Conservation (phyloP, 2,329 filamentous ascomycete genomes). For the Botrytis tulipae region DNA sequence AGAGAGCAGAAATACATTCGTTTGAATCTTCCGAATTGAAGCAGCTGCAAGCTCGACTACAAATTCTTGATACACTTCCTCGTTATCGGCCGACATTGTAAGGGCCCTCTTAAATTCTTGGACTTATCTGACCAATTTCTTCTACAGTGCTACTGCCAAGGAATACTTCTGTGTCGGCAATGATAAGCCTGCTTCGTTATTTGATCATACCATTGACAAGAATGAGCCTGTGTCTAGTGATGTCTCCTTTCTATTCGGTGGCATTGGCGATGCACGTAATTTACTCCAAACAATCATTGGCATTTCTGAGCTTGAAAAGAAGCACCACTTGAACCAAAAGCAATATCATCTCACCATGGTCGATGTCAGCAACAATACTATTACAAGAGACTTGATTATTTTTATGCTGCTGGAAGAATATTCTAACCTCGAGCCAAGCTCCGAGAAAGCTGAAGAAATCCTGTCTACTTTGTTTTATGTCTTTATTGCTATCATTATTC, state of each 20-base stretch:
- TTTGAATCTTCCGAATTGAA: not conserved
- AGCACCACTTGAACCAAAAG: slow-evolving; percentile 5
- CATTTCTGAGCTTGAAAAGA: slow-evolving; percentile 18
- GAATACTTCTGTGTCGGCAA: slow-evolving; percentile 18
- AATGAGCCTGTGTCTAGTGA: not conserved
- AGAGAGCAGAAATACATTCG: slow-evolving; percentile 4
- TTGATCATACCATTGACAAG: not conserved
- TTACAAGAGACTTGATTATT: too few species aligned
- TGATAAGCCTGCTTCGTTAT: slow-evolving; percentile 8
- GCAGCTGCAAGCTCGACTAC: not conserved
- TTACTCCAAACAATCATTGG: slow-evolving; percentile 16
- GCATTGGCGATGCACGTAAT: slow-evolving; percentile 24
- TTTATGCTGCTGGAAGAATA: too few species aligned
- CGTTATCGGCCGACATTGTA: not conserved
- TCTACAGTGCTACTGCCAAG: not conserved
- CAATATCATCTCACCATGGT: too few species aligned
- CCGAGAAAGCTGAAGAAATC: too few species aligned
- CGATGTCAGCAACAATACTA: too few species aligned
- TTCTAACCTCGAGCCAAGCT: too few species aligned
- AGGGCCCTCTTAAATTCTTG: not conserved
- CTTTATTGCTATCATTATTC: too few species aligned
- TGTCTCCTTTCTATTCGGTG: slow-evolving; percentile 24
- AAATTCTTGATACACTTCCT: not conserved
- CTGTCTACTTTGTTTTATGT: too few species aligned
- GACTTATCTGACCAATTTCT: not conserved